phyloP scores from a whole-genome alignment of 1,139 yeast species.

The Candida sanyaensis region DNA sequence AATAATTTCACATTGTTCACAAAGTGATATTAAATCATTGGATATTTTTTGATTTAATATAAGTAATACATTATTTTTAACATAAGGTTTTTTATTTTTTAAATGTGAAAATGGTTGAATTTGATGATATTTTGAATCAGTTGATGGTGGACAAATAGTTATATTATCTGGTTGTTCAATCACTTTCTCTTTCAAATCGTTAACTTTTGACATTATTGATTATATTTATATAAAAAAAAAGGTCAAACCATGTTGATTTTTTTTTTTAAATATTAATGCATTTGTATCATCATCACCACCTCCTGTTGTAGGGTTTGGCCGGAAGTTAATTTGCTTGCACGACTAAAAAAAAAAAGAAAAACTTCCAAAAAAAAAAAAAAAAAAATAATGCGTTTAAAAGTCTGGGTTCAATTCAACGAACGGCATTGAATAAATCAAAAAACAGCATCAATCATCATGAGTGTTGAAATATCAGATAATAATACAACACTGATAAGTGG shows the following conservation, averaged over 20 bases:
- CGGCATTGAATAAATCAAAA: neutral
- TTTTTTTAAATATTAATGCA: too few species aligned
- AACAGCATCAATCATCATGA: conserved; percentile 1
- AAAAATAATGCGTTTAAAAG: conserved; percentile 2
- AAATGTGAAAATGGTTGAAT: conserved; percentile 31
- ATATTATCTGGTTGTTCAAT: conserved; percentile 28
- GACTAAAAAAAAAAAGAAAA: neutral
- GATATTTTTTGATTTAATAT: conserved; percentile 57
- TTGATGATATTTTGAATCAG: conserved; percentile 8
- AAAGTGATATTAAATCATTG: conserved; percentile 47
- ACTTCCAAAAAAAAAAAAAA: neutral
- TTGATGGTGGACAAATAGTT: conserved; percentile 20
- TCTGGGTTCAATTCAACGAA: neutral
- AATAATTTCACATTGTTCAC: conserved; percentile 56
- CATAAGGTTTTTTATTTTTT: neutral
- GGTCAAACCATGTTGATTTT: too few species aligned
- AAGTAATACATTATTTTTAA: conserved; percentile 30
- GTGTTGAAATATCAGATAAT: conserved; percentile 3
- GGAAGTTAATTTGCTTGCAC: too few species aligned
- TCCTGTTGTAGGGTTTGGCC: too few species aligned
- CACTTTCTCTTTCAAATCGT: conserved; percentile 19
- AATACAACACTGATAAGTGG: neutral
- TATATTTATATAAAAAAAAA: neutral
- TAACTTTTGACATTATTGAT: conserved; percentile 10
- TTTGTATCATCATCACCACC: too few species aligned